Evolutionary conservation across 164 flowering plant genomes (phyloP), one percentile per base, ranked within the genome.

Genomic region (Vitis amurensis): DNA sequence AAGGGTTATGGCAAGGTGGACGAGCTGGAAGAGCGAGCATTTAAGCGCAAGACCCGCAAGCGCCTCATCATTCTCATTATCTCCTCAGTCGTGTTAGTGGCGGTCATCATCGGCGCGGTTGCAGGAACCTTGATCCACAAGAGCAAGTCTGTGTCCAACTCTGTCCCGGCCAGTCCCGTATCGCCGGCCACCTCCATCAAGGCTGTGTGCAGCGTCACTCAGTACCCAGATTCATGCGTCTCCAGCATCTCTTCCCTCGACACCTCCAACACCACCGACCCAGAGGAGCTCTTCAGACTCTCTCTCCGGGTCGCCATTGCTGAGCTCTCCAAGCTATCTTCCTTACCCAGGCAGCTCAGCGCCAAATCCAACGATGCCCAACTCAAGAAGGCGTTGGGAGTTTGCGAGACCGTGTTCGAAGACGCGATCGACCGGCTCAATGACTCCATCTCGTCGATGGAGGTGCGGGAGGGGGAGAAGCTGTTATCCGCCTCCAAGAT

Each of bases 1-100:
- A 90, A 87, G 62, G 90, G 92, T 67, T 86, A 89, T 51, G 90
- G 86, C 63, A 88, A 86, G 59, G 89, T 87, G 0, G 87, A 84
- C 61, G 79, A 73, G 55, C 64, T n/a, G 0, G 90, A 88, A 52
- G 80, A 88, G 23, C 80, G 72, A 1, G 80, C 80, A 8, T 85
- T 83, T 76, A 85, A 76, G 10, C 71, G 66, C 23, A 86, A 81
- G 58, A 71, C 91, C 0, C 85, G 89, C 11, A 76, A 62, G 60
- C 85, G 94, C 2, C 11, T 79, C 64, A 65, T 85, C 75, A 66
- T 93, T 75, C 52, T 89, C 67, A 15, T 9, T 15, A 60, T 88
- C 66, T 89, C 98, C 15, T 31, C 72, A 30, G n/a, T 85, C 58
- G 67, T 88, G 31, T 77, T 92, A 0, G 58, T 83, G 0, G 76